Evolutionary conservation across 1,284 basidiomycete genomes (phyloP).

Genomic region (Cronartium ribicola): DNA sequence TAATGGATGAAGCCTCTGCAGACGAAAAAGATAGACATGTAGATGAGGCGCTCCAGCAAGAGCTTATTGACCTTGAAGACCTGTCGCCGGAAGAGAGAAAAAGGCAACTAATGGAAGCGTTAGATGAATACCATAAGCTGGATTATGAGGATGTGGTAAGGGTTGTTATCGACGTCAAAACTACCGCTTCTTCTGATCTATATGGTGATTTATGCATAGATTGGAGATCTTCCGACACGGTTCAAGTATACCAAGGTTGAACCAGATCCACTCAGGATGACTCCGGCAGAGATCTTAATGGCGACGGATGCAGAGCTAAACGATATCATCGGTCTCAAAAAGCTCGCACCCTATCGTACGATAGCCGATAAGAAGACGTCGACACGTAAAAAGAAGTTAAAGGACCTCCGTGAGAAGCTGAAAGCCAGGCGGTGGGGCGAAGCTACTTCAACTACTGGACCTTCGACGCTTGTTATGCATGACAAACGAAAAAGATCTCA

Average conservation of each 20-base stretch:
- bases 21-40: conserved; percentile 58
- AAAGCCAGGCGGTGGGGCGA: conserved; percentile 55
- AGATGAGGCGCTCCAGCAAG: conserved; percentile 62
- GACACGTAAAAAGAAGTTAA: conserved; percentile 61
- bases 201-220: conserved; percentile 55
- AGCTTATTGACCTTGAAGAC: conserved; percentile 50
- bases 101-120: conserved; percentile 67
- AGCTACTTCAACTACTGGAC: conserved; percentile 48
- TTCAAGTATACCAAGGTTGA: conserved; percentile 83
- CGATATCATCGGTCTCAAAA: conserved; percentile 79
- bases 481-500: conserved; percentile 37
- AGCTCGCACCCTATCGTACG: conserved; percentile 80
- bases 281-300: conserved; percentile 80
- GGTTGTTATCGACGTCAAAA: conserved; percentile 38
- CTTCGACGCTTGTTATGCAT: conserved; percentile 43
- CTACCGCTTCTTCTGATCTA: conserved; percentile 22
- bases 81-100: conserved; percentile 48
- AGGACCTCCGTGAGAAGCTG: conserved; percentile 67
- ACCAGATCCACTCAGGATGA: conserved; percentile 67
- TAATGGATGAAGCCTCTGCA: conserved; percentile 54
- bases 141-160: conserved; percentile 94
- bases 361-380: conserved; percentile 60
- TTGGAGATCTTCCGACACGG: conserved; percentile 82
- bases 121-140: conserved; percentile 81
- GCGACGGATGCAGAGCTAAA: conserved; percentile 92